A percentile compares a stretch with the other conserved stretches of the same genome.
Conservation (phyloP, 305 asterid genomes). For the Withania somnifera region DNA sequence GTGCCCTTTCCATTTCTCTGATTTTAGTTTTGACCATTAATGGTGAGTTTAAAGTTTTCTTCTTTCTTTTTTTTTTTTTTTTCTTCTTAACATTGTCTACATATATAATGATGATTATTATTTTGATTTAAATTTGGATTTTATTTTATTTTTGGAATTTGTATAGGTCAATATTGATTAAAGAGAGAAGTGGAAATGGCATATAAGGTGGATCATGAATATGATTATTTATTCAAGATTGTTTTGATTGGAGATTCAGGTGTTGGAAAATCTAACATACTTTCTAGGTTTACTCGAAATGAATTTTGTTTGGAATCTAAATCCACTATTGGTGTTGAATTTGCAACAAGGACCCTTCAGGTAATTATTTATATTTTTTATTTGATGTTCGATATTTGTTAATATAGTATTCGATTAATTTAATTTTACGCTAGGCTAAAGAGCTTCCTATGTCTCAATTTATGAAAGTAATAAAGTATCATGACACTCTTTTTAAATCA, state of each 20-base stretch:
- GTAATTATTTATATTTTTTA: background rate
- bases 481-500: background rate
- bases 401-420: background rate
- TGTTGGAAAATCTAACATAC: slow-evolving; percentile 57
- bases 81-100: background rate
- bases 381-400: background rate
- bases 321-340: slow-evolving; percentile 72
- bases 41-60: background rate
- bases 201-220: slow-evolving; percentile 61
- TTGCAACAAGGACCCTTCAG: slow-evolving; percentile 66
- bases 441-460: background rate
- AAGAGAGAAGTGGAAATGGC: slow-evolving; percentile 30
- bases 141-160: background rate
- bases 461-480: background rate
- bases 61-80: background rate
- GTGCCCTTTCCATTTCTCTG: background rate
- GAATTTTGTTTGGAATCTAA: slow-evolving; percentile 60
- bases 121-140: background rate
- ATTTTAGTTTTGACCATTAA: background rate
- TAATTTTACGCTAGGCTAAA: background rate
- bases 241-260: slow-evolving; percentile 69
- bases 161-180: slow-evolving; percentile 3
- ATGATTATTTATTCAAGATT: slow-evolving; percentile 57
- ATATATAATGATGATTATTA: background rate
- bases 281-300: slow-evolving; percentile 54